phyloP scores from a whole-genome alignment of 1,284 basidiomycete species.

The Rhodotorula sp. region DNA sequence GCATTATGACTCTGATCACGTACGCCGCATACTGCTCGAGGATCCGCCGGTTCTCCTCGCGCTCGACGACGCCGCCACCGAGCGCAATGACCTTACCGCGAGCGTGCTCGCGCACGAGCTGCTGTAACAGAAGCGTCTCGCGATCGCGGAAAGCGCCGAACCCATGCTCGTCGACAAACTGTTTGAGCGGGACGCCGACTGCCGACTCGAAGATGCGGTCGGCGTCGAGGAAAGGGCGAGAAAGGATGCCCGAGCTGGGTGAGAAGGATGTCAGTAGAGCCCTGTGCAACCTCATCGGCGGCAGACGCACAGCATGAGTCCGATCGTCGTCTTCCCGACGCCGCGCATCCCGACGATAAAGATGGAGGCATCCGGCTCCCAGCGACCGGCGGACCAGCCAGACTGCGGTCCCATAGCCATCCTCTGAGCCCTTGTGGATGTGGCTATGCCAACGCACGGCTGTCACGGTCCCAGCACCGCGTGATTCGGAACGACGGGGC shows the following conservation, averaged over 20 bases:
- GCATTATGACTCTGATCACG: no score
- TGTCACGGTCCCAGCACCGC: no score
- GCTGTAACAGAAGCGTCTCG: conserved; percentile 49
- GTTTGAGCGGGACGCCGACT: conserved; percentile 33
- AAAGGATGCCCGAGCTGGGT: conserved; percentile 37
- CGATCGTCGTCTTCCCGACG: conserved; percentile 45
- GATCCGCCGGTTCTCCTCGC: conserved; percentile 61
- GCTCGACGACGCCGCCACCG: conserved; percentile 93
- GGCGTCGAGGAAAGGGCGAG: conserved; percentile 39
- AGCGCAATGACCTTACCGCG: conserved; percentile 76
- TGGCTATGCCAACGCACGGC: no score
- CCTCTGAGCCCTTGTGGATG: no score
- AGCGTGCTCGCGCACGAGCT: conserved; percentile 47
- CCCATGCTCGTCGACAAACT: conserved; percentile 56
- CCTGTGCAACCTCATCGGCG: no score
- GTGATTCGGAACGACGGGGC: no score
- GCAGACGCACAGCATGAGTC: conserved; percentile 20
- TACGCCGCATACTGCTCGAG: conserved; percentile 47
- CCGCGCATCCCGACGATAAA: conserved; percentile 37
- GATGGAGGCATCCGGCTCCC: conserved; percentile 25
- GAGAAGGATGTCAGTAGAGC: no score
- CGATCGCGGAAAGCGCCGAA: conserved; percentile 71
- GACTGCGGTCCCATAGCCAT: no score
- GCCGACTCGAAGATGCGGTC: conserved; percentile 32
- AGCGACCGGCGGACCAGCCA: no score